Conservation (phyloP, 441 rosid species). For the Euphorbia celastroides region DNA sequence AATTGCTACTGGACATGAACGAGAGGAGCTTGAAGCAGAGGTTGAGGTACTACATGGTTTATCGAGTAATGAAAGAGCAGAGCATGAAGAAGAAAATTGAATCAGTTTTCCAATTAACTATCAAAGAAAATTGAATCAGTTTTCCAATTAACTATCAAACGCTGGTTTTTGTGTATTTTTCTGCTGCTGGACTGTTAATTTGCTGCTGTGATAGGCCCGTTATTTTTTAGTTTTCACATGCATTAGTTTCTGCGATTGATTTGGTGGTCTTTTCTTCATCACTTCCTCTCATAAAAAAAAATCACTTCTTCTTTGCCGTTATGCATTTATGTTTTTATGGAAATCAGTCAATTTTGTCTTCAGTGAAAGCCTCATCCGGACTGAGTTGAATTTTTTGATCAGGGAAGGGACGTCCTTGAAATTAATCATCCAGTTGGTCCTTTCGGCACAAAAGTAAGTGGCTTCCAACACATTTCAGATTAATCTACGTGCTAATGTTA, state of each 20-base stretch:
- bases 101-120: neutral
- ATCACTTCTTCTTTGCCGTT: neutral
- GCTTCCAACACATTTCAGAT: neutral
- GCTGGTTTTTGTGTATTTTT: neutral
- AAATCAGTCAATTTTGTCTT: neutral
- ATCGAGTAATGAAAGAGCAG: neutral
- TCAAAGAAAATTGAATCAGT: too few species aligned
- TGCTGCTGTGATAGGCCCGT: neutral
- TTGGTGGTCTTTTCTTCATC: neutral
- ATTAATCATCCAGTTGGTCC: conserved; percentile 66
- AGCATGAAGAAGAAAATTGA: neutral
- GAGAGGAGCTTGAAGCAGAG: conserved; percentile 82
- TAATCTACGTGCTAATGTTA: neutral
- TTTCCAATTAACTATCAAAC: neutral
- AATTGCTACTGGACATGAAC: conserved; percentile 95
- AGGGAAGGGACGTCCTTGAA: conserved; percentile 73
- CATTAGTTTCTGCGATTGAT: neutral
- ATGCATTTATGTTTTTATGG: neutral
- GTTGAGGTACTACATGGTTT: conserved; percentile 40
- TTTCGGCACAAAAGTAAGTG: conserved; percentile 55
- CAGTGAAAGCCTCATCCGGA: conserved; percentile 14
- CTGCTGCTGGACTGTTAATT: neutral
- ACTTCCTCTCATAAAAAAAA: neutral
- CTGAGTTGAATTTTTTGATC: conserved; percentile 7
- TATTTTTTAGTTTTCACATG: neutral